A percentile compares a stretch with the other conserved stretches of the same genome.
These are phyloP conservation scores for Apiospora malaysiana DNA, from an alignment of 2,329 filamentous ascomycete species.

Conservation along the genomic window DNA sequence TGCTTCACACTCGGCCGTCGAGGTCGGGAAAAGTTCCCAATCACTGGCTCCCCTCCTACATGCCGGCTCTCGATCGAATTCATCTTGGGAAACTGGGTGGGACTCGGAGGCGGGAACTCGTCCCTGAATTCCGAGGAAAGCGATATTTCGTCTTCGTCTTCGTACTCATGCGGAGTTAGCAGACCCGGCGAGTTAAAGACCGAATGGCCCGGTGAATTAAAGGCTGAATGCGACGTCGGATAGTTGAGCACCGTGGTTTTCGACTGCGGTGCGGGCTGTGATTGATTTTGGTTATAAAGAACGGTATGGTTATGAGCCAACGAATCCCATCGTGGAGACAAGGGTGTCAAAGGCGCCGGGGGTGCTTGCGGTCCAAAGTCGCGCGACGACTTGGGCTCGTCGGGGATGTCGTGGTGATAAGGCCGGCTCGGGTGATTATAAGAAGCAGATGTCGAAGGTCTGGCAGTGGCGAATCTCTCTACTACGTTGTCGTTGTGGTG, in stretches of 20 bases:
- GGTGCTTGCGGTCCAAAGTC: conserved; percentile 37
- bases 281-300: conserved; percentile 36
- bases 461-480: conserved; percentile 2
- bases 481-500: conserved; percentile 25
- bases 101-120: conserved; percentile 30
- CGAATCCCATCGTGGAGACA: conserved; percentile 55
- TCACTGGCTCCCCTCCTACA: conserved; percentile 40
- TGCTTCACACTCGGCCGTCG: conserved; percentile 60
- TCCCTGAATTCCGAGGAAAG: conserved; percentile 32
- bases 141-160: conserved; percentile 8
- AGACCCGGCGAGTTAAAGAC: conserved; percentile 26
- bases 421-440: background rate
- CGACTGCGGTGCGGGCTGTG: conserved; percentile 30
- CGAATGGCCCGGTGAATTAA: conserved; percentile 26
- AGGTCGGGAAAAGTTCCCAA: conserved; percentile 67
- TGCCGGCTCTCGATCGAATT: conserved; percentile 40
- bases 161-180: conserved; percentile 25
- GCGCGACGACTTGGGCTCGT: conserved; percentile 22
- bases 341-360: conserved; percentile 39
- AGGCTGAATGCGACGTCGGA: conserved; percentile 25
- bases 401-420: conserved; percentile 3
- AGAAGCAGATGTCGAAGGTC: conserved; percentile 16
- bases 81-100: conserved; percentile 32
- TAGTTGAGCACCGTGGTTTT: conserved; percentile 28
- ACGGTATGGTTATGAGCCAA: conserved; percentile 37